Evolutionary conservation across 2,329 filamentous ascomycete genomes (phyloP).

Genomic region (Pseudopyrenochaeta lycopersici): DNA sequence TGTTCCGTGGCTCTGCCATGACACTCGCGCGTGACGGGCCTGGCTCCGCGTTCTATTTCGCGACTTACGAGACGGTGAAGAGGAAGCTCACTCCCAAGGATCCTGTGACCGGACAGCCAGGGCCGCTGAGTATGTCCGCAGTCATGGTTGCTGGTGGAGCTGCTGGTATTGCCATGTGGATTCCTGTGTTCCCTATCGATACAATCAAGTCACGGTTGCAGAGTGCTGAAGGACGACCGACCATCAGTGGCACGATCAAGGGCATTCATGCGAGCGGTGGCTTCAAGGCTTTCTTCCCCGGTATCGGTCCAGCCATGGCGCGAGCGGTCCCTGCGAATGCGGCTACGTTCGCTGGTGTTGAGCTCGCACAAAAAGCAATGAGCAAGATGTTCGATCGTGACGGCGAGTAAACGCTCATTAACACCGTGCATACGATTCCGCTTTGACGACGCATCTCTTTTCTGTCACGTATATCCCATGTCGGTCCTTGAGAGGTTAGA

Average conservation of each 20-base stretch:
- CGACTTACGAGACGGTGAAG: constrained; percentile 97
- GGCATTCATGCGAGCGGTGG: constrained; percentile 87
- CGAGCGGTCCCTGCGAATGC: constrained; percentile 96
- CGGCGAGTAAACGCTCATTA: constrained; percentile 30
- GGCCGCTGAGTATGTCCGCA: constrained; percentile 81
- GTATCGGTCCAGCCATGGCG: constrained; percentile 89
- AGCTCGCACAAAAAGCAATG: constrained; percentile 85
- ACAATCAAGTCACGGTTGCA: constrained; percentile 95
- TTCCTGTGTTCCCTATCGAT: constrained; percentile 96
- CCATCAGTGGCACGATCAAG: constrained; percentile 79
- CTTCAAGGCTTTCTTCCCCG: constrained; percentile 93
- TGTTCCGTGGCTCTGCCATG: constrained; percentile 90
- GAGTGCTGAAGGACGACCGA: constrained; percentile 85
- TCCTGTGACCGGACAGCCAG: constrained; percentile 72
- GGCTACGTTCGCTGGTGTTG: constrained; percentile 89
- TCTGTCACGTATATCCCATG: constrained; percentile 11
- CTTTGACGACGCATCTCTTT: constrained; percentile 10
- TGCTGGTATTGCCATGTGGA: constrained; percentile 98
- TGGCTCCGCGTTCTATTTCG: constrained; percentile 94
- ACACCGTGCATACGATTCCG: background rate
- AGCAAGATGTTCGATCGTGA: constrained; percentile 71
- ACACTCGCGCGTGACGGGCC: constrained; percentile 94
- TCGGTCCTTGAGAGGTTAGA: constrained; percentile 16
- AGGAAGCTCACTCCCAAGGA: constrained; percentile 84
- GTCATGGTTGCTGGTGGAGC: constrained; percentile 87